Base-by-base conservation (phyloP, 257 asterid species). In the Solanum bulbocastanum region DNA sequence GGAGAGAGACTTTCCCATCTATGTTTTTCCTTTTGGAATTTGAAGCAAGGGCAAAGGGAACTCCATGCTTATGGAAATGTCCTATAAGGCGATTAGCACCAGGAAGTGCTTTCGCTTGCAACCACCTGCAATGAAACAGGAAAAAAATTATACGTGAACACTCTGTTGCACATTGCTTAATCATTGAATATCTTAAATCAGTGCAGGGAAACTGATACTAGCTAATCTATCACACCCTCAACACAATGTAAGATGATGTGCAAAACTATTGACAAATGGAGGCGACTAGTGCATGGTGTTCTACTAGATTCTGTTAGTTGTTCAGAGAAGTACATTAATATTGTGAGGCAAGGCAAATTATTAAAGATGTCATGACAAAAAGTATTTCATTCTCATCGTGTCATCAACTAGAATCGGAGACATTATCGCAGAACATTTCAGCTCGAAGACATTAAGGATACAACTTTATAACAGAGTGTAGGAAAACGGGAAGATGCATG, bases 31-130 rank as follows among this genome's bases (percentile, higher is more conserved):
- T 91, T 79, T 87, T 7, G 85, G 98, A 94, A 87, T 95, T 96
- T 65, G 99, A 96, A 84, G 99, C 99, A 75, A 96, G 96, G 58
- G 94, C 95, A 88, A 94, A 88, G 16, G 96, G 98, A 84, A 95
- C 93, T 49, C 94, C 96, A 79, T 93, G 93, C 90, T 92, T 88
- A 83, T 89, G 92, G 85, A 96, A 95, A 91, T 96, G 98, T 58
- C 78, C 87, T 94, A 96, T 92, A 30, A 96, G 94, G 49, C 98
- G 98, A 87, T 94, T 93, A 62, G 93, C 99, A 74, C 98, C 98
- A 25, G 99, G 99, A 90, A 96, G 98, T 68, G 96, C 91, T 89
- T 93, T 94, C 8, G 98, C 94, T 89, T 90, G 88, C 87, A 73
- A 83, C 98, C 98, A 94, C 93, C 99, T 96, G 83, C 11, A 90